Evolutionary conservation across 805 yeast genomes (phyloP).

Genomic region (Cyberlindnera maclurae): DNA sequence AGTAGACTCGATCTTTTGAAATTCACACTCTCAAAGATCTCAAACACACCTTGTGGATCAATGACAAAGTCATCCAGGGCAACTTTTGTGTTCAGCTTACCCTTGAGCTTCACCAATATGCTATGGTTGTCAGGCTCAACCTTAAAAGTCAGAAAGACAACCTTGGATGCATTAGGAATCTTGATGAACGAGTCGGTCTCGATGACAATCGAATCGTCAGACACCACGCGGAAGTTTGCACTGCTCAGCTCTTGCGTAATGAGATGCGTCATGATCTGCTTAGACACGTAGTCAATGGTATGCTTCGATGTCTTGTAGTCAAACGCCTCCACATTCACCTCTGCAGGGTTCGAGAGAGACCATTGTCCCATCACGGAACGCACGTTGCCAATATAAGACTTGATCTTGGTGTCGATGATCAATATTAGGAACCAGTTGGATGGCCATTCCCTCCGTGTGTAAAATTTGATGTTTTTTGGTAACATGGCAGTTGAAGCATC

Average conservation of each 20-base stretch:
- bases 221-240: constrained; percentile 4
- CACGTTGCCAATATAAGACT: constrained; percentile 30
- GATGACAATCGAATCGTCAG: constrained; percentile 21
- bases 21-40: constrained; percentile 15
- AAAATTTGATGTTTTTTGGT: constrained; percentile 27
- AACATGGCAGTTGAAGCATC: constrained; percentile 1
- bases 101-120: constrained; percentile 28
- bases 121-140: constrained; percentile 16
- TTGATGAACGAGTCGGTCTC: constrained; percentile 30
- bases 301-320: constrained; percentile 21
- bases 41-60: constrained; percentile 16
- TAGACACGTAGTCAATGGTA: constrained; percentile 10
- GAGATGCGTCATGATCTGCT: constrained; percentile 15
- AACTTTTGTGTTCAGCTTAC: constrained; percentile 22
- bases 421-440: constrained; percentile 32
- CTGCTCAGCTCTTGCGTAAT: constrained; percentile 11
- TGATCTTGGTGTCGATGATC: constrained; percentile 23
- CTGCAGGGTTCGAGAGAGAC: constrained; percentile 5
- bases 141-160: constrained; percentile 26
- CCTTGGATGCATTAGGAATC: constrained; percentile 30
- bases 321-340: constrained; percentile 10
- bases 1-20: constrained; percentile 12
- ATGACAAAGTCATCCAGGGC: constrained; percentile 15
- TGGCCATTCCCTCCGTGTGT: constrained; percentile 30
- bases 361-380: constrained; percentile 11